Percentiles rank a stretch among this genome's conserved stretches.
Evolutionary conservation across 768 basidiomycete species (phyloP).

Genomic region (Clathrus columnatus): DNA sequence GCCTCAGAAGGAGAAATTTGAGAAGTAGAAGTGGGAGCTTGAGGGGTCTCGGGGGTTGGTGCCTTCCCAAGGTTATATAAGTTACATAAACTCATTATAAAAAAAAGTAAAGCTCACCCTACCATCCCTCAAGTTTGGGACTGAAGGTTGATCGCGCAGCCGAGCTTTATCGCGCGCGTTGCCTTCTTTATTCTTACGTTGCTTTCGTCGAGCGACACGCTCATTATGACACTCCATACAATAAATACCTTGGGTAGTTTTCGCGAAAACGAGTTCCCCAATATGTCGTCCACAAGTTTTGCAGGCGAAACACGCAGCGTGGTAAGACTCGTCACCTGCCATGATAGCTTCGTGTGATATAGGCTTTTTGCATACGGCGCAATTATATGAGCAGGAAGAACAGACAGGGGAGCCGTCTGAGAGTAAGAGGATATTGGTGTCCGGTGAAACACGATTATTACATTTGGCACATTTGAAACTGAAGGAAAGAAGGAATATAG

Average conservation of each 20-base stretch:
- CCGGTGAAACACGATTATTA: constrained; percentile 82
- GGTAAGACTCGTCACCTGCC: constrained; percentile 98
- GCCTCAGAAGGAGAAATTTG: constrained; percentile 3
- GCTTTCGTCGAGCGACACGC: constrained; percentile 86
- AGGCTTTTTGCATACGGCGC: constrained; percentile 87
- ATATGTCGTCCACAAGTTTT: constrained; percentile 90
- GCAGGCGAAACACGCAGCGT: constrained; percentile 98
- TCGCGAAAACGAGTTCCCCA: constrained; percentile 97
- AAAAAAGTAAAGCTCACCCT: constrained; percentile 1
- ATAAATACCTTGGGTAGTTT: constrained; percentile 96
- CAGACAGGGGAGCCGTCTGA: constrained; percentile 98
- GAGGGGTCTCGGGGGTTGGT: constrained; percentile 2
- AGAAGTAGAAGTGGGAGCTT: not conserved
- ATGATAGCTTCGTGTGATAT: constrained; percentile 99
- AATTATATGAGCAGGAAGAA: constrained; percentile 87
- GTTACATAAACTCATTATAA: not conserved
- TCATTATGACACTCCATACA: constrained; percentile 99
- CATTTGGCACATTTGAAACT: constrained; percentile 96
- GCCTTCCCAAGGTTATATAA: not conserved
- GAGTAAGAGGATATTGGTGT: constrained; percentile 92
- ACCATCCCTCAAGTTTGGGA: not conserved
- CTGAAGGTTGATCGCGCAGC: constrained; percentile 5
- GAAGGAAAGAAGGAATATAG: constrained; percentile 13
- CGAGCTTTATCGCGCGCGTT: constrained; percentile 1
- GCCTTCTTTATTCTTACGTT: constrained; percentile 41